Evolutionary conservation across 768 basidiomycete genomes (phyloP), one percentile per base, ranked within the genome.

Genomic region (Collybiopsis luxurians): DNA sequence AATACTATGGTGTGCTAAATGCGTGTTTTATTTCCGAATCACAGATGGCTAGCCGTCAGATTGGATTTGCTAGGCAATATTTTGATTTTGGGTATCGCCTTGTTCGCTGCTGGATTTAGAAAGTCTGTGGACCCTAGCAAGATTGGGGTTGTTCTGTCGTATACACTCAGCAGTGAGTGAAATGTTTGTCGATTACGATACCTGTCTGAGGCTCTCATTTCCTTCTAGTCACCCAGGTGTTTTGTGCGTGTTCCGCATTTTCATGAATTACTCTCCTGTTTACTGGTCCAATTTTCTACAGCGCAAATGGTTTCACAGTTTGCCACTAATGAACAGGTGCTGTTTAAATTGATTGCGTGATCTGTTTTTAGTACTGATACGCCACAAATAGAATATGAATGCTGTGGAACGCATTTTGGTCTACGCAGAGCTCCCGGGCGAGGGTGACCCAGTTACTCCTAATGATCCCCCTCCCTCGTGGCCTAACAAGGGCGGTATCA

Each of bases 361-460:
- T 12, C 21, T n/a, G 27, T 27, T 15, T 12, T 21, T n/a, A 23
- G 12, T 17, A 38, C 26, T 19, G 26, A 28, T 24, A 54, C 43
- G 9, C 42, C 27, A 21, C 1, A 31, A n/a, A 23, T 28, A 54
- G 66, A 84, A 85, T 64, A 87, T 89, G 81, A 88, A 89, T 61
- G 81, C 84, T 0, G 86, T 86, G 7, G 88, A 90, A 63, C 79
- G 89, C 19, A 74, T 90, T 3, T 70, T 86, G 19, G 79, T 86
- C 52, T 92, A 90, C 69, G 76, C 80, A 11, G 77, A 86, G 39
- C 75, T 94, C 3, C 75, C 75, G 1, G 60, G 76, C 0, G 89
- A 90, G 66, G 85, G 82, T 12, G 73, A 66, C 15, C 53, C 71
- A 2, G 67, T 66, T 2, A 78, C 72, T 9, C 67, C 76, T 1